Evolutionary conservation across 2,329 filamentous ascomycete genomes (phyloP), one percentile per base, ranked within the genome.

Genomic region (Dryadomyces sulphureus): DNA sequence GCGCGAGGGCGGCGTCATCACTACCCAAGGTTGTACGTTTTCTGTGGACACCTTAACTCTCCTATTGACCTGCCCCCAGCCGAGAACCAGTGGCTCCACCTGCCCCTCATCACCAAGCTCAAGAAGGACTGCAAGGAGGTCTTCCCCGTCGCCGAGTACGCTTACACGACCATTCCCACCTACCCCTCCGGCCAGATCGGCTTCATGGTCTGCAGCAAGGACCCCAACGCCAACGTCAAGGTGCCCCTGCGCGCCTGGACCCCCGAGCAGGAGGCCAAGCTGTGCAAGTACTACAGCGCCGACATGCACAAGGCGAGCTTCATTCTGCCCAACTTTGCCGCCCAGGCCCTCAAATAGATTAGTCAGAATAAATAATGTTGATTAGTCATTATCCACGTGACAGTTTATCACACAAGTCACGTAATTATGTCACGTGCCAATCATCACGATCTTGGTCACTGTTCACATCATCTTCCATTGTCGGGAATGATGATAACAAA

Each of bases 191-290:
- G 92, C 63, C 92, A 98, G 73, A 98, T 98, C 60, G 92, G 92
- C 63, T 98, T 98, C 81, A 95, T 98, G 89, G 86, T 98, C 62
- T 96, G 92, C 81, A 85, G 76, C 81, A 96, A 98, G 79, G 90
- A 96, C 63, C 71, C 79, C 63, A 79, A 68, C 61, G 78, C 81
- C 64, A 77, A 98, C 67, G 76, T 96, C 62, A 86, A 77, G 65
- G 84, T 81, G 67, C 92, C 92, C 45, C 61, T 95, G 52, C 83
- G 92, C 60, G 73, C 68, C 57, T 94, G 88, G 82, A 73, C 78
- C 53, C 62, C 73, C 53, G 89, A 93, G 68, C 88, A 96, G 68
- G 92, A 98, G 77, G 81, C 86, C 61, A 81, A 86, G 66, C 72
- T 90, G 58, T 94, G 87, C 84, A 78, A 77, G 64, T 98, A 98